phyloP scores from a whole-genome alignment of 2,329 filamentous ascomycete species.

The Sclerotinia nivalis region DNA sequence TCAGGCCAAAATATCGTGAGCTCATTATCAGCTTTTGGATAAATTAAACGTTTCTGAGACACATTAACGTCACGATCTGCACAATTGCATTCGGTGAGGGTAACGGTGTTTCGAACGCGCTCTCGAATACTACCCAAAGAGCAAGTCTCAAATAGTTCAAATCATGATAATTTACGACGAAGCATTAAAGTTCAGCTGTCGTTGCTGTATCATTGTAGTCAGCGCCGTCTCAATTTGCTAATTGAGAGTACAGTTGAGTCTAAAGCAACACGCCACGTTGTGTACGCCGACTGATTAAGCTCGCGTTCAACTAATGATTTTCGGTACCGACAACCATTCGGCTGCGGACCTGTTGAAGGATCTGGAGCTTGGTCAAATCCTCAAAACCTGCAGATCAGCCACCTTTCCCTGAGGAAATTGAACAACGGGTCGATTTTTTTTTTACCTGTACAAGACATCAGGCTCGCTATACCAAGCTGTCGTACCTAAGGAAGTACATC shows the following conservation, averaged over 20 bases:
- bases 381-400: background rate
- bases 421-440: background rate
- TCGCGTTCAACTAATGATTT: background rate
- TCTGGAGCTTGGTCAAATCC: slow-evolving; percentile 2
- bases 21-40: background rate
- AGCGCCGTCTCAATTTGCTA: background rate
- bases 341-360: background rate
- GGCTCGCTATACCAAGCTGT: background rate
- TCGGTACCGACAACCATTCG: background rate
- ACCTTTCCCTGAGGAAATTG: background rate
- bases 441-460: background rate
- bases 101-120: background rate
- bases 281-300: background rate
- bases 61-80: slow-evolving; percentile 8
- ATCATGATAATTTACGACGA: background rate
- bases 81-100: background rate
- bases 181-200: background rate
- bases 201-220: background rate
- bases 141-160: background rate
- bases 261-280: background rate
- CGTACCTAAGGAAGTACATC: background rate
- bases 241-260: background rate
- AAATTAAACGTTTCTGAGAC: background rate
- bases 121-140: background rate
- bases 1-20: background rate